Evolutionary conservation across 768 basidiomycete genomes (phyloP).

Genomic region (Podaxis rugospora): DNA sequence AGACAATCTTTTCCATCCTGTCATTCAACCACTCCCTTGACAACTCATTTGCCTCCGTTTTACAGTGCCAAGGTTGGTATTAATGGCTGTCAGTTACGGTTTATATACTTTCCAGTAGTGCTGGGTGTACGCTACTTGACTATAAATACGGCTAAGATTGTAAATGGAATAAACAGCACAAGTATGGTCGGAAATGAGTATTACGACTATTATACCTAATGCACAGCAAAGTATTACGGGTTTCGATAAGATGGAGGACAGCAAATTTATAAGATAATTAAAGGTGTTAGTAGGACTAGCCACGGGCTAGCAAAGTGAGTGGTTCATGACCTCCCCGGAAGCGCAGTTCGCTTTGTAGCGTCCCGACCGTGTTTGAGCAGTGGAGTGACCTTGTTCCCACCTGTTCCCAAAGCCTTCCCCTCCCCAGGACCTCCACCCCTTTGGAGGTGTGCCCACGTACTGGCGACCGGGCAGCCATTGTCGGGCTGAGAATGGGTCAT

Average conservation of each 20-base stretch:
- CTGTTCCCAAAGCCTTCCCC: conserved; percentile 75
- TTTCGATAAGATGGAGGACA: neutral
- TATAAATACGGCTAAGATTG: neutral
- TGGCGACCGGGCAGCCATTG: conserved; percentile 47
- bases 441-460: conserved; percentile 48
- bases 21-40: neutral
- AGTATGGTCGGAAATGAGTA: neutral
- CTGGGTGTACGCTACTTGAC: neutral
- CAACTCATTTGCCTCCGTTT: conserved; percentile 3
- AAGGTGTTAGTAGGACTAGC: neutral
- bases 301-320: neutral
- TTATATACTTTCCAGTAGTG: neutral
- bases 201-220: neutral
- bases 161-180: neutral
- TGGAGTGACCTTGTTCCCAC: conserved; percentile 78
- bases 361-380: conserved; percentile 90
- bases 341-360: conserved; percentile 48
- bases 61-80: neutral
- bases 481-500: conserved; percentile 63
- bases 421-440: conserved; percentile 33
- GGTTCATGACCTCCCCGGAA: conserved; percentile 2
- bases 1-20: neutral
- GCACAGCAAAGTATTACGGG: neutral
- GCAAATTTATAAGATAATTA: neutral
- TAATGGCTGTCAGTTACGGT: neutral